Percentiles rank a stretch among this genome's conserved stretches.
phyloP scores from a whole-genome alignment of 306 rosid genomes.

The Begonia masoniana region DNA sequence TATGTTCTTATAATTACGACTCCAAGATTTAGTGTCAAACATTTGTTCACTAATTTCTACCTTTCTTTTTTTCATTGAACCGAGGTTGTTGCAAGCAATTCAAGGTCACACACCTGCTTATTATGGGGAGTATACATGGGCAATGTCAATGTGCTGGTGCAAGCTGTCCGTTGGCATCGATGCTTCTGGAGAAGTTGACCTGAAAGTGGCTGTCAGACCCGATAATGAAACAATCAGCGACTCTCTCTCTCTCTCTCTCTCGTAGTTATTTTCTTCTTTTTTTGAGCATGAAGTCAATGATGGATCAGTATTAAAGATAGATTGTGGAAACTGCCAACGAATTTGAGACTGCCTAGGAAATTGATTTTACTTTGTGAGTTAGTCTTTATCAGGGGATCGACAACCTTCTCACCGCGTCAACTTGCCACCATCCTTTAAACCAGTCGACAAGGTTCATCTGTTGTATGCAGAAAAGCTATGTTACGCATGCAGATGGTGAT shows the following conservation, averaged over 20 bases:
- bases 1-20: no score
- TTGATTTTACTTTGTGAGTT: not conserved
- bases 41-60: not conserved
- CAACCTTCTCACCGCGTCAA: slow-evolving; percentile 15
- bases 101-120: slow-evolving; percentile 83
- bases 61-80: slow-evolving; percentile 51
- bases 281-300: slow-evolving; percentile 2
- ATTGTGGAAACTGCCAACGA: slow-evolving; percentile 1
- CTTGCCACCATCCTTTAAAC: slow-evolving; percentile 43
- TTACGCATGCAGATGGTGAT: no score
- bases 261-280: slow-evolving; percentile 2
- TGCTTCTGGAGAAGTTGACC: slow-evolving; percentile 81
- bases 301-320: slow-evolving; percentile 1
- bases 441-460: slow-evolving; percentile 43
- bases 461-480: slow-evolving; percentile 1
- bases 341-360: slow-evolving; percentile 1
- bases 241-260: not conserved
- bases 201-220: slow-evolving; percentile 83
- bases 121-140: slow-evolving; percentile 81
- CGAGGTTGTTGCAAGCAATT: slow-evolving; percentile 73
- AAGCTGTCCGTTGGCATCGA: slow-evolving; percentile 84
- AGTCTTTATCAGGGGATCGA: slow-evolving; percentile 25
- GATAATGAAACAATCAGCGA: slow-evolving; percentile 64
- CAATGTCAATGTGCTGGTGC: slow-evolving; percentile 70
- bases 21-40: not conserved